phyloP scores from a whole-genome alignment of 176 grass and related monocot species.

The bread wheat (Triticum aestivum) region IWGSC_CS_RefSeq_v2.1 NC_057813.1:455385101-455385600 shows the following conservation, averaged over 20 bases:
- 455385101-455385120: not conserved
- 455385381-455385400: constrained; percentile 24
- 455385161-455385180: constrained; percentile 17
- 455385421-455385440: constrained; percentile 70
- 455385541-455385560: constrained; percentile 54
- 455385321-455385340: constrained; percentile 34
- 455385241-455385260: constrained; percentile 34
- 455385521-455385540: constrained; percentile 46
- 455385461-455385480: constrained; percentile 48
- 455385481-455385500: constrained; percentile 35
- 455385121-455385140: constrained; percentile 12
- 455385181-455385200: not conserved
- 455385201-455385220: constrained; percentile 23
- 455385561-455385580: constrained; percentile 55
- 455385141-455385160: constrained; percentile 18
- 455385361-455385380: constrained; percentile 30
- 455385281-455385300: constrained; percentile 14
- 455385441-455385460: constrained; percentile 68
- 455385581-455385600: constrained; percentile 46
- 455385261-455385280: constrained; percentile 31
- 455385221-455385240: constrained; percentile 28
- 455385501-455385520: constrained; percentile 38
- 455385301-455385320: not conserved
- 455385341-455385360: constrained; percentile 5
- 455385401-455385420: constrained; percentile 43